Base-by-base conservation (phyloP, 768 basidiomycete species). In the Leccinum sublutescens region DNA sequence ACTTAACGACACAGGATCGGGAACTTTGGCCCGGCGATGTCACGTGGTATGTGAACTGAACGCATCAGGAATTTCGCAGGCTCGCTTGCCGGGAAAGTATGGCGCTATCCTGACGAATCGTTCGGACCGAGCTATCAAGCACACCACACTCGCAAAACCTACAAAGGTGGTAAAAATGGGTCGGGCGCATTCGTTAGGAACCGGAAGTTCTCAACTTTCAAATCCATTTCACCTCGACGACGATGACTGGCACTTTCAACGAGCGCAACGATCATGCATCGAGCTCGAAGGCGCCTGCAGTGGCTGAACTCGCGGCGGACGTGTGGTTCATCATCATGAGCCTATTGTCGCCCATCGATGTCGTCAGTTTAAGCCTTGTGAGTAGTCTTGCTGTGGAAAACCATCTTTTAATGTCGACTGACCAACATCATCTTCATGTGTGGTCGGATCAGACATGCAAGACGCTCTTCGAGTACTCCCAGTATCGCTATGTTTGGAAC, bases 301-400 rank as follows among this genome's bases (percentile, higher is more conserved):
- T 33, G 17, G 10, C 31, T 3, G 49, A 59, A 21, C 70, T 73
- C 49, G 62, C 62, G 29, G 68, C 66, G 14, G 71, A 72, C 29
- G 31, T 72, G 48, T 72, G 71, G 71, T 60, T 72, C 38, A 60
- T 70, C 40, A 64, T 72, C 50, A 74, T 73, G 71, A 25, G 60
- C 51, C 56, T 70, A 10, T 47, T 73, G 29, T 66, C 72, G 21
- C 64, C 72, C 0, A 52, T 62, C 4, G 72, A 72, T 31, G 33
- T 72, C 43, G 55, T 68, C 23, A 61, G 52, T 25, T 55, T 74
- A 56, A 63, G 70, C 50, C 66, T 56, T 19, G 70, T 74, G 47
- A 74, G 72, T 67, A 4, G 8, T 1, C 3, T 6, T 5, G 10
- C 5, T 19, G 10, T n/a, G 11, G 36, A 11, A 6, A 5, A 14